phyloP scores from a whole-genome alignment of 805 yeast genomes.

The Candida odintsovae region DNA sequence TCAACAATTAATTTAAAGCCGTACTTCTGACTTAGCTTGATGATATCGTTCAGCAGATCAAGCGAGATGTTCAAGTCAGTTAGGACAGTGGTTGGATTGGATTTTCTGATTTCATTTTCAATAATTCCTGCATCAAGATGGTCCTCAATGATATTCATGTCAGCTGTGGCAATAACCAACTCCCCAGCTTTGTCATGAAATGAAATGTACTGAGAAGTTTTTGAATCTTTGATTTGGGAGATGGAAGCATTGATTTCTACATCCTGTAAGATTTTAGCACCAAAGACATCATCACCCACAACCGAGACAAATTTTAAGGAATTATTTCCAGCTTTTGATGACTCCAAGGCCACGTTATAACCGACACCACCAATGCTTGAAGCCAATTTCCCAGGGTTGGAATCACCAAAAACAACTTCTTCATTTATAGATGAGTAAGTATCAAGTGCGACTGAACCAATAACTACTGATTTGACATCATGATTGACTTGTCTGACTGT shows the following conservation, averaged over 20 bases:
- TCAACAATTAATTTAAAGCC: slow-evolving; percentile 47
- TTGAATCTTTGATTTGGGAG: slow-evolving; percentile 5
- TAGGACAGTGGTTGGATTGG: slow-evolving; percentile 45
- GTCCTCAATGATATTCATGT: slow-evolving; percentile 66
- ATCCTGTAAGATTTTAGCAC: slow-evolving; percentile 31
- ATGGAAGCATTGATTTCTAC: slow-evolving; percentile 27
- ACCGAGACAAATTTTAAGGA: slow-evolving; percentile 45
- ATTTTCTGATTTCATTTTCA: slow-evolving; percentile 30
- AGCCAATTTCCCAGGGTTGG: slow-evolving; percentile 61
- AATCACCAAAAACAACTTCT: slow-evolving; percentile 41
- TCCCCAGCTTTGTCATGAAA: slow-evolving; percentile 59
- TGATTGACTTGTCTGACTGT: background rate
- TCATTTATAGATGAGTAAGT: slow-evolving; percentile 45
- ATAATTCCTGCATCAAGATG: slow-evolving; percentile 37
- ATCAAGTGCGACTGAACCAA: slow-evolving; percentile 79
- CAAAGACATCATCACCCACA: slow-evolving; percentile 56
- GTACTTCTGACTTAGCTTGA: slow-evolving; percentile 20
- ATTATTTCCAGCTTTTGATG: slow-evolving; percentile 30
- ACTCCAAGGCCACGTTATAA: slow-evolving; percentile 67
- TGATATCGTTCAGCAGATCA: slow-evolving; percentile 33
- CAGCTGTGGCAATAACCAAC: slow-evolving; percentile 73
- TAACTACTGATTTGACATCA: slow-evolving; percentile 34
- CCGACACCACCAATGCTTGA: slow-evolving; percentile 82
- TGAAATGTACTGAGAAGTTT: slow-evolving; percentile 72
- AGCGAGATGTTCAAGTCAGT: slow-evolving; percentile 65